phyloP scores from a whole-genome alignment of 2,329 filamentous ascomycete genomes.

The Zymoseptoria tritici region DNA sequence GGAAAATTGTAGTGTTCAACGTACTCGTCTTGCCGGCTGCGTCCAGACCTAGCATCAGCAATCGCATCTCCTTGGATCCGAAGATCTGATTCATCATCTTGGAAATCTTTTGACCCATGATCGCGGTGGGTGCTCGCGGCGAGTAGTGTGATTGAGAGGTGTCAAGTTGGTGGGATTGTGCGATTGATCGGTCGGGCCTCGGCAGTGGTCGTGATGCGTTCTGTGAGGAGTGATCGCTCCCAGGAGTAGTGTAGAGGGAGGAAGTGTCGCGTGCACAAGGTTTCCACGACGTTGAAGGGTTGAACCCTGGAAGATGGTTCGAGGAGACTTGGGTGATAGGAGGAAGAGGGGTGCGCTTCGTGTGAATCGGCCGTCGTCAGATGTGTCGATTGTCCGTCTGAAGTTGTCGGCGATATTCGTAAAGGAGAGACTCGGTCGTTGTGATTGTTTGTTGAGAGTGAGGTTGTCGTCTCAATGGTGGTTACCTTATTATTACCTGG shows the following conservation, averaged over 20 bases:
- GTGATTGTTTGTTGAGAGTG: background rate
- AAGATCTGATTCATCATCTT: conserved; percentile 99
- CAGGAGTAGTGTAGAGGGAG: background rate
- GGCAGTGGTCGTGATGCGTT: background rate
- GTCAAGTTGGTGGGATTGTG: too few species aligned
- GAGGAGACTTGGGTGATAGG: background rate
- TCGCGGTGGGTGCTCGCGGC: conserved; percentile 31
- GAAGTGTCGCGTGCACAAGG: background rate
- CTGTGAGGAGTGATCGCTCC: background rate
- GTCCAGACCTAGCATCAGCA: conserved; percentile 95
- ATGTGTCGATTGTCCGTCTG: background rate
- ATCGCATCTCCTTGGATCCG: conserved; percentile 96
- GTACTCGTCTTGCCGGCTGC: conserved; percentile 90
- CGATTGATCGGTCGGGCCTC: background rate
- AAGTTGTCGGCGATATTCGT: background rate
- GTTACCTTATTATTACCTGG: too few species aligned
- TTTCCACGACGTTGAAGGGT: background rate
- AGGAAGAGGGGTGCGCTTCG: background rate
- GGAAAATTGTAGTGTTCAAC: conserved; percentile 13
- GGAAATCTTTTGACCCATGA: conserved; percentile 82
- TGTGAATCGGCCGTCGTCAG: background rate
- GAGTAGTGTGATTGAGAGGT: background rate
- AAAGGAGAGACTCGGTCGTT: background rate
- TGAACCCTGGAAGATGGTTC: background rate
- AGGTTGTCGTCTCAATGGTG: background rate